Conservation (phyloP, 139 green algal genomes). For the Pseudopediastrum boryanum region DNA sequence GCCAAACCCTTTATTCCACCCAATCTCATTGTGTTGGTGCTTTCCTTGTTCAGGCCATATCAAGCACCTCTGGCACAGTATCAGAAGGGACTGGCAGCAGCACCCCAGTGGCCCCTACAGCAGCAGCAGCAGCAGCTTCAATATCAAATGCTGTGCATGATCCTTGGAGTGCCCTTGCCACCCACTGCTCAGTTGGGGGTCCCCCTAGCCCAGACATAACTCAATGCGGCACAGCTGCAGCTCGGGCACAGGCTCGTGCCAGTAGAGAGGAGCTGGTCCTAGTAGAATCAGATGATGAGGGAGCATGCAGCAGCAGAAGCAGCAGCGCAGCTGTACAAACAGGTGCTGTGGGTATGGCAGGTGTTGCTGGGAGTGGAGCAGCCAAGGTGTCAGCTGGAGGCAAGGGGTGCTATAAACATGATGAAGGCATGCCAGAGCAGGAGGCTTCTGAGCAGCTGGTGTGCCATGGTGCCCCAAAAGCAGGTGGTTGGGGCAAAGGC, state of each 20-base stretch:
- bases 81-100: no score
- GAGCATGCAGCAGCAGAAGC: slow-evolving; percentile 3
- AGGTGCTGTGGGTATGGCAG: background rate
- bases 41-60: no score
- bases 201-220: background rate
- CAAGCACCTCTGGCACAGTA: no score
- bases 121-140: background rate
- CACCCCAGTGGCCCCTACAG: no score
- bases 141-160: background rate
- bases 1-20: no score
- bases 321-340: background rate
- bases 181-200: slow-evolving; percentile 13
- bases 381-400: slow-evolving; percentile 1
- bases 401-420: slow-evolving; percentile 19
- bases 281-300: slow-evolving; percentile 10
- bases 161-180: slow-evolving; percentile 19
- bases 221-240: background rate
- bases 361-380: background rate
- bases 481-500: no score
- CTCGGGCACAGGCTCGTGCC: background rate
- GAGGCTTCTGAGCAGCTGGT: no score
- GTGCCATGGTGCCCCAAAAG: no score
- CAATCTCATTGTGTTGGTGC: no score
- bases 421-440: no score
- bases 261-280: slow-evolving; percentile 8